phyloP scores from a whole-genome alignment of 2,329 filamentous ascomycete species.

The Monilinia polystroma region DNA sequence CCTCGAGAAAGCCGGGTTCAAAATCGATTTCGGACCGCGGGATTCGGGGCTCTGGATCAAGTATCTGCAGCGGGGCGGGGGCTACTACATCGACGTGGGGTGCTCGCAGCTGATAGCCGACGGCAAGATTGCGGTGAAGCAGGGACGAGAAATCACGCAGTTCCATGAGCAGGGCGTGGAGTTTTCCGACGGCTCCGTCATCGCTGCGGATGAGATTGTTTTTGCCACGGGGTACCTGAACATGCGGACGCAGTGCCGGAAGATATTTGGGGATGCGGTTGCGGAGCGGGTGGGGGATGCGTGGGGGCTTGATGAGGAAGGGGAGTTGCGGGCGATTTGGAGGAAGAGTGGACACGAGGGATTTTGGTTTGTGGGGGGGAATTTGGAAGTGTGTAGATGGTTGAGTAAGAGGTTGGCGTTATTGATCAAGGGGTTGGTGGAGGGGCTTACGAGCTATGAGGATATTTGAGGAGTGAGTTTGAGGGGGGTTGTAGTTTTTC shows the following conservation, averaged over 20 bases:
- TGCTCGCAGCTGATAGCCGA: conserved; percentile 51
- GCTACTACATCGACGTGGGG: conserved; percentile 58
- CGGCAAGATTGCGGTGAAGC: conserved; percentile 54
- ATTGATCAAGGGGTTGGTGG: conserved; percentile 49
- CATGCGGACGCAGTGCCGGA: conserved; percentile 51
- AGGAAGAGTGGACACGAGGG: conserved; percentile 48
- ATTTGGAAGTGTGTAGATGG: conserved; percentile 49
- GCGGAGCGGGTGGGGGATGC: conserved; percentile 50
- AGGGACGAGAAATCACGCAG: conserved; percentile 47
- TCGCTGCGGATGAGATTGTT: conserved; percentile 55
- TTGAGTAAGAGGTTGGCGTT: conserved; percentile 50
- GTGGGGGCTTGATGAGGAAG: conserved; percentile 51
- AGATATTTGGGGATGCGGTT: conserved; percentile 51
- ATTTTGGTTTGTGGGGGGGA: conserved; percentile 55
- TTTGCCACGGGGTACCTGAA: conserved; percentile 52
- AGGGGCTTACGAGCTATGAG: conserved; percentile 40
- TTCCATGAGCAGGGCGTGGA: conserved; percentile 43
- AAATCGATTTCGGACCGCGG: conserved; percentile 55
- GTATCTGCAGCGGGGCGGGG: conserved; percentile 59
- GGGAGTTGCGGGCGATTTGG: conserved; percentile 50
- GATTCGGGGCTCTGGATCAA: conserved; percentile 55
- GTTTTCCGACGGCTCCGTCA: conserved; percentile 47
- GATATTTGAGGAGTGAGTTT: conserved; percentile 23
- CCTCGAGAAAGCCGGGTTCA: conserved; percentile 56
- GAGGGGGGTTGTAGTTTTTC: too few relatives aligned